Conservation (phyloP, 2,329 filamentous ascomycete genomes). For the Alternaria ethzedia region DNA sequence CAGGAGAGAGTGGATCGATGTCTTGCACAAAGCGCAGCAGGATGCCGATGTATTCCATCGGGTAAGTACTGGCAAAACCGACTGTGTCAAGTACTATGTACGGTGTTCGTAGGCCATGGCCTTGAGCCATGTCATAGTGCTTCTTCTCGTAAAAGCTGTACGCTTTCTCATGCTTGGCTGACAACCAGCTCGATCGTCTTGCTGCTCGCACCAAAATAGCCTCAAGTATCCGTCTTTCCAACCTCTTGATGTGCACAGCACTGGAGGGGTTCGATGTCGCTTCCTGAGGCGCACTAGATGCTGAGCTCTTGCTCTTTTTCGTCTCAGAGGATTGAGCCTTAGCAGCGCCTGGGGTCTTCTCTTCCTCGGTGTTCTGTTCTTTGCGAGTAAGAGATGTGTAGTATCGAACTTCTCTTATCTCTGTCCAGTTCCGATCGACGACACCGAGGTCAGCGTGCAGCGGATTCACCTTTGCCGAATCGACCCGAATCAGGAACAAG, state of each 20-base stretch:
- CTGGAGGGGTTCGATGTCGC: too few relatives aligned
- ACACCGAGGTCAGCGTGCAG: too few relatives aligned
- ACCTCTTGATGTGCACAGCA: not conserved
- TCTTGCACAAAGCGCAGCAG: not conserved
- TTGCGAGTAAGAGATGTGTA: too few relatives aligned
- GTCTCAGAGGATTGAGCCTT: too few relatives aligned
- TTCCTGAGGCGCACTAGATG: not conserved
- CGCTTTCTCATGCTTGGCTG: not conserved
- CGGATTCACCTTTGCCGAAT: too few relatives aligned
- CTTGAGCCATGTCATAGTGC: not conserved
- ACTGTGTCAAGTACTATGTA: not conserved
- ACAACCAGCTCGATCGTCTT: not conserved
- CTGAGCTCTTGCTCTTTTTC: too few relatives aligned
- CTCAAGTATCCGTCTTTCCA: not conserved
- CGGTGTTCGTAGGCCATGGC: not conserved
- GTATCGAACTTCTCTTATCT: too few relatives aligned
- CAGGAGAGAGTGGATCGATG: not conserved
- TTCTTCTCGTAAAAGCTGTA: not conserved
- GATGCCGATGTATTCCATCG: not conserved
- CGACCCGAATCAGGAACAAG: too few relatives aligned
- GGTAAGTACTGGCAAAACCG: too few relatives aligned
- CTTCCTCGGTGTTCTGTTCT: too few relatives aligned
- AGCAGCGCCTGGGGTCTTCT: too few relatives aligned
- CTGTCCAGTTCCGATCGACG: too few relatives aligned
- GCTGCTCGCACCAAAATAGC: not conserved